Evolutionary conservation across 345 rosid genomes (phyloP), one percentile per base, ranked within the genome.

Genomic region (Moricandia moricandioides): DNA sequence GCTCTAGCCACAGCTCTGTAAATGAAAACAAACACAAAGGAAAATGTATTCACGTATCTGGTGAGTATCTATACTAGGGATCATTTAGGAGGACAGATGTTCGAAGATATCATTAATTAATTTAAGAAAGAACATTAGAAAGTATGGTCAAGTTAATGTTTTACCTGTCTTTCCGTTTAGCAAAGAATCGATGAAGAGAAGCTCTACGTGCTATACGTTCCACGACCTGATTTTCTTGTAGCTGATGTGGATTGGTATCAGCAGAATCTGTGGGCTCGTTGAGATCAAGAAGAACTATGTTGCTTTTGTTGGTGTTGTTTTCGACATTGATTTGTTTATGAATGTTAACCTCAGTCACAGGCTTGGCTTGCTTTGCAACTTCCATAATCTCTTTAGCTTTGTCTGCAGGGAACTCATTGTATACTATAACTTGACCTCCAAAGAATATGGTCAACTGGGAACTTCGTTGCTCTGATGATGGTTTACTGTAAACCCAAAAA

Each of bases 151-250:
- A 30, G 14, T 9, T 2, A 21, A 12, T 13, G n/a, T 7, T 35
- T 4, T 70, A 90, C 96, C 93, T 89, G 65, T 87, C 96, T 69
- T 88, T 91, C 12, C 93, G 87, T 83, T 88, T 89, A 56, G 84
- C 86, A 24, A 91, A 79, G 84, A 91, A 91, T 54, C 88, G 78
- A 62, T 83, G 85, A 51, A 91, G 91, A 1, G 97, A 91, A 67
- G 88, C 91, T 74, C 82, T 85, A 47, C 88, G 84, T 8, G 85
- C 86, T 18, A 85, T 83, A 29, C 78, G 79, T 33, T 81, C 80
- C 7, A 71, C 80, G 18, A 69, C 8, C 70, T 79, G 75, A 27
- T 74, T 68, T 26, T 79, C 75, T 31, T 67, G 31, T 51, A 73
- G 67, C 6, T 78, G 66, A 5, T 62, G 65, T 29, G 69, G 67